A percentile compares a stretch with the other conserved stretches of the same genome.
Conservation (phyloP, 2,329 filamentous ascomycete genomes). For the Trichoderma sp. region DNA sequence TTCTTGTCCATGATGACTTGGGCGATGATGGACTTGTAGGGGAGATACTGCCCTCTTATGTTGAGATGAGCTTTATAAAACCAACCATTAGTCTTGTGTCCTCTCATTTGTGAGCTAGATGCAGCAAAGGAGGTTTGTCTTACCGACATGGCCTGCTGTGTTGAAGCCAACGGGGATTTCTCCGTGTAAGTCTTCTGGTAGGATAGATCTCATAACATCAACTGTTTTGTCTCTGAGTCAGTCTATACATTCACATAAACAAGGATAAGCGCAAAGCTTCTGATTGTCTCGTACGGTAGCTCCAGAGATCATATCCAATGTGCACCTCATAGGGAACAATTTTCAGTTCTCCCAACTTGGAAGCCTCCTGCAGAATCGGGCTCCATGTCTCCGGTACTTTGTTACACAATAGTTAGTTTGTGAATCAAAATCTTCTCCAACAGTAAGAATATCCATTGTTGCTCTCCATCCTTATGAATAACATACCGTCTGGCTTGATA, state of each 20-base stretch:
- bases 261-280: neutral
- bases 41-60: constrained; percentile 78
- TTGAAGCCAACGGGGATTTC: constrained; percentile 88
- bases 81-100: neutral
- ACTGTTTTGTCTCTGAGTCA: constrained; percentile 48
- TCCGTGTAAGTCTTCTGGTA: constrained; percentile 78
- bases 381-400: constrained; percentile 74
- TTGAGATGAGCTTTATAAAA: constrained; percentile 76
- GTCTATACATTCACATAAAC: neutral
- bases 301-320: constrained; percentile 86
- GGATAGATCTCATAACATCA: constrained; percentile 79
- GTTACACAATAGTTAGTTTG: neutral
- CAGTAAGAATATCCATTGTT: neutral
- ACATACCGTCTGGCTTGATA: constrained; percentile 47
- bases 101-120: neutral
- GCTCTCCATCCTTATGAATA: neutral
- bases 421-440: neutral
- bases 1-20: constrained; percentile 91
- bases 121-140: constrained; percentile 33
- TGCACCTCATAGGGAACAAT: constrained; percentile 75
- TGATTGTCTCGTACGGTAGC: constrained; percentile 61
- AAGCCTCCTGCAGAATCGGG: constrained; percentile 66
- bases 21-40: constrained; percentile 85
- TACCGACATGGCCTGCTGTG: constrained; percentile 83
- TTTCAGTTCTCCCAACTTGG: constrained; percentile 68